Conservation (phyloP, 345 rosid genomes). For the Hibiscus trionum region DNA sequence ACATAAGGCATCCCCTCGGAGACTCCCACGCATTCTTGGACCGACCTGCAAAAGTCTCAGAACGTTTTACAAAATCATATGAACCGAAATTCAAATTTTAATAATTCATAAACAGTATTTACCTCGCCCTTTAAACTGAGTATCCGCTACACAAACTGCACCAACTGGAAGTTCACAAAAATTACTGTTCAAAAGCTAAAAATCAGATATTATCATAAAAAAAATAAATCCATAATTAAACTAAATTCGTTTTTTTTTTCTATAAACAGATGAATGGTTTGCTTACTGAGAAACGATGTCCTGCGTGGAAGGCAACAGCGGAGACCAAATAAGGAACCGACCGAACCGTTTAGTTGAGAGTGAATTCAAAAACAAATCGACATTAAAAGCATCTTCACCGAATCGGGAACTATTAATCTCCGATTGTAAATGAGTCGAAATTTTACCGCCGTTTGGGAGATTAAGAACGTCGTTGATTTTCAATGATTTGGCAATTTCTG, state of each 20-base stretch:
- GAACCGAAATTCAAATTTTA: neutral
- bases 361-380: slow-evolving; percentile 39
- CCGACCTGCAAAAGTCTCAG: slow-evolving; percentile 40
- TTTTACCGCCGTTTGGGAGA: slow-evolving; percentile 33
- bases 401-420: slow-evolving; percentile 28
- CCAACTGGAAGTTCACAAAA: slow-evolving; percentile 83
- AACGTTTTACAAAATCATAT: neutral
- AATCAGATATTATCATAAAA: slow-evolving; percentile 13
- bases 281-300: slow-evolving; percentile 73
- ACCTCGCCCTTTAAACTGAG: slow-evolving; percentile 85
- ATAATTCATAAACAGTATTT: neutral
- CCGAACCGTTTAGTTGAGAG: slow-evolving; percentile 65
- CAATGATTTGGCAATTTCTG: slow-evolving; percentile 40
- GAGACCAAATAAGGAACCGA: slow-evolving; percentile 77
- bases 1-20: slow-evolving; percentile 81
- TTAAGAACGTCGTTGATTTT: slow-evolving; percentile 41
- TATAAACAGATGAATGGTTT: neutral
- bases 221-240: neutral
- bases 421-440: slow-evolving; percentile 33
- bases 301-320: slow-evolving; percentile 70
- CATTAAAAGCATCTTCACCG: slow-evolving; percentile 32
- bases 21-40: slow-evolving; percentile 85
- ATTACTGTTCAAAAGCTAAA: slow-evolving; percentile 43
- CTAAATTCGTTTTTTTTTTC: neutral
- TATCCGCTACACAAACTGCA: slow-evolving; percentile 67